Conservation (phyloP, 208 protist species). For the Trypanosoma congolense region DNA sequence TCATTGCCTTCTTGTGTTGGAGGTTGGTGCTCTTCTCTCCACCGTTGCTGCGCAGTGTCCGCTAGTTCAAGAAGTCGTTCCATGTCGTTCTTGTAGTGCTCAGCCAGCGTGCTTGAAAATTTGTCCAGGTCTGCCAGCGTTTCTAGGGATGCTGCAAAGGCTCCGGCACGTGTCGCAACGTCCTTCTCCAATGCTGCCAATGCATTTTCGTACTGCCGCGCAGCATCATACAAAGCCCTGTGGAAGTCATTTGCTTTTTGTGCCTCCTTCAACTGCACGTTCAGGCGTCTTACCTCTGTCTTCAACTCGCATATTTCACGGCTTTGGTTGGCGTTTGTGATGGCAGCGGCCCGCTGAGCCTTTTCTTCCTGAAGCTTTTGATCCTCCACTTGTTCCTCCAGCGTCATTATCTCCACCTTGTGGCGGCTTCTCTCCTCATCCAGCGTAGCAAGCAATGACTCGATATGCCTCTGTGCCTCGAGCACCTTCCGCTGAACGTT, state of each 20-base stretch:
- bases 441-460: not conserved
- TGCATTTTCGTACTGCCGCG: constrained; percentile 28
- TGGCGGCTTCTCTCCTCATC: not conserved
- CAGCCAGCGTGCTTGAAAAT: constrained; percentile 31
- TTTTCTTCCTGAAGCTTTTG: not conserved
- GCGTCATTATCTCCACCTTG: not conserved
- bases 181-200: constrained; percentile 27
- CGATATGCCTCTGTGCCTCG: not conserved
- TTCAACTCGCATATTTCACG: not conserved
- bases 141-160: constrained; percentile 27
- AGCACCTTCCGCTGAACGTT: not conserved
- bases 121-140: constrained; percentile 33
- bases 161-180: constrained; percentile 22
- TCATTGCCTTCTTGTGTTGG: not conserved
- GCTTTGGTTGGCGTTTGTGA: not conserved
- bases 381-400: constrained; percentile 1
- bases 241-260: not conserved
- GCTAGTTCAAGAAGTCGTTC: not conserved
- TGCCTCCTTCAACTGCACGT: not conserved
- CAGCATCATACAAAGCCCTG: constrained; percentile 20
- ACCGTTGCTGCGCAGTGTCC: not conserved
- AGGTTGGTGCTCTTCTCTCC: no score
- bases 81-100: constrained; percentile 26
- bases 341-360: not conserved
- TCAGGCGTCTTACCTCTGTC: not conserved